Percentiles rank a stretch among this genome's conserved stretches.
These are phyloP conservation scores for Cladobotryum protrusum DNA, from an alignment of 2,329 filamentous ascomycete species.

Conservation along the genomic window DNA sequence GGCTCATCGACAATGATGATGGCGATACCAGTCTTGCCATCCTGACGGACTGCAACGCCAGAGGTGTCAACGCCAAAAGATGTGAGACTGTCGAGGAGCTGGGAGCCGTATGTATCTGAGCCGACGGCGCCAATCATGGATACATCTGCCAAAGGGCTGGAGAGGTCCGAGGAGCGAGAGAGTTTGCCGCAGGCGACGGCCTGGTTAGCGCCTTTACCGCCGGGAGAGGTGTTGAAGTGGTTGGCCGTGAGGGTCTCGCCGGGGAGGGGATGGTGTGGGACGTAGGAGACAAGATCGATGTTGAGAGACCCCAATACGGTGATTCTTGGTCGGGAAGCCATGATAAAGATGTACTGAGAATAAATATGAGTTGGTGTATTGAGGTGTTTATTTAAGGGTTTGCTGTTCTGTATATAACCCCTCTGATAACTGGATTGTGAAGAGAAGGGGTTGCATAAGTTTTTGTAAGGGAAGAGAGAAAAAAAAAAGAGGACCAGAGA, in stretches of 20 bases:
- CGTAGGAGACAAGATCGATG: slow-evolving; percentile 85
- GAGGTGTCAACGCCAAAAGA: slow-evolving; percentile 56
- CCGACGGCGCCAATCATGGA: slow-evolving; percentile 73
- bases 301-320: slow-evolving; percentile 90
- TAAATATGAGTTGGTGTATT: neutral
- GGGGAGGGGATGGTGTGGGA: slow-evolving; percentile 71
- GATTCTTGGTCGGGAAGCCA: slow-evolving; percentile 46
- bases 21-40: slow-evolving; percentile 60
- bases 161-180: slow-evolving; percentile 46
- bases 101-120: slow-evolving; percentile 56
- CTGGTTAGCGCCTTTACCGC: slow-evolving; percentile 95
- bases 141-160: slow-evolving; percentile 39
- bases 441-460: too few relatives aligned
- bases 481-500: neutral
- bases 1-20: slow-evolving; percentile 70
- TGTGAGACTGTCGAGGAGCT: slow-evolving; percentile 53
- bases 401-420: too few relatives aligned
- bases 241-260: slow-evolving; percentile 83
- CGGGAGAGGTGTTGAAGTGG: slow-evolving; percentile 72
- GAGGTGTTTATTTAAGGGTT: too few relatives aligned
- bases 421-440: too few relatives aligned
- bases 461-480: neutral
- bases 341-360: slow-evolving; percentile 9
- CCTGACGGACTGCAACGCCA: slow-evolving; percentile 40
- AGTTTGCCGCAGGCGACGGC: slow-evolving; percentile 82